A percentile compares a stretch with the other conserved stretches of the same genome.
Evolutionary conservation across 176 grass and related monocot species (phyloP).

Genomic region (Urochloa ruziziensis): DNA sequence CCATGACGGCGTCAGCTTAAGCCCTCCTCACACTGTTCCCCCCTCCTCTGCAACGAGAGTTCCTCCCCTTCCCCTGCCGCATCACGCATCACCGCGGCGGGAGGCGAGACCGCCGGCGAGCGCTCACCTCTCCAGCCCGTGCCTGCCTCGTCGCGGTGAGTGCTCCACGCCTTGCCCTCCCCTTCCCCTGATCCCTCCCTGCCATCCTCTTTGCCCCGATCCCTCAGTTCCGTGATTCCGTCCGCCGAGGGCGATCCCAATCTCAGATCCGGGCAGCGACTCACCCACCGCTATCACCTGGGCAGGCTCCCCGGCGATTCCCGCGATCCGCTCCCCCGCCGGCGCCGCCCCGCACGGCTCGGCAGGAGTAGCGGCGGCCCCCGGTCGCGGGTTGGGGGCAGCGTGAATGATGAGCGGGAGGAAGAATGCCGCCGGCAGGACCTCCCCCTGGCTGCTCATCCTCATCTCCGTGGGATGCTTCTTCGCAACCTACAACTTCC

Average conservation of each 20-base stretch:
- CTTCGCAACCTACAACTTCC: slow-evolving; percentile 85
- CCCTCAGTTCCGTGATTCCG: not conserved
- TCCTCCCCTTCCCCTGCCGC: not conserved
- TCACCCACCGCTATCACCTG: not conserved
- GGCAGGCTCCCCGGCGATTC: not conserved
- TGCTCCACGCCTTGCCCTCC: not conserved
- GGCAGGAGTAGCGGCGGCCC: not conserved
- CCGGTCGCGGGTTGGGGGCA: not conserved
- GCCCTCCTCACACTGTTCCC: not conserved
- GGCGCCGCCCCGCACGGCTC: not conserved
- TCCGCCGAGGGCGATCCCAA: not conserved
- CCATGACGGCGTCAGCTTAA: not conserved
- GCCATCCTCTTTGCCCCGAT: not conserved
- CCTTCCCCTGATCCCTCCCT: not conserved
- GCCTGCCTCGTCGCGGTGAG: not conserved
- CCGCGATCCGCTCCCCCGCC: not conserved
- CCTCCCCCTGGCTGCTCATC: slow-evolving; percentile 53
- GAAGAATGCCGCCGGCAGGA: slow-evolving; percentile 52
- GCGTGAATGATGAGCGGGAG: slow-evolving; percentile 41
- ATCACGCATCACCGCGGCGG: not conserved
- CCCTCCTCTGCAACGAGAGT: not conserved
- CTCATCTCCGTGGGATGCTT: slow-evolving; percentile 58
- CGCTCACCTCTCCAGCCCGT: not conserved
- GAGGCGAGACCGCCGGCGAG: not conserved
- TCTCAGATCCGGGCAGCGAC: slow-evolving; percentile 24